phyloP scores from a whole-genome alignment of 1,284 basidiomycete genomes.

The Ustilago esculenta region DNA sequence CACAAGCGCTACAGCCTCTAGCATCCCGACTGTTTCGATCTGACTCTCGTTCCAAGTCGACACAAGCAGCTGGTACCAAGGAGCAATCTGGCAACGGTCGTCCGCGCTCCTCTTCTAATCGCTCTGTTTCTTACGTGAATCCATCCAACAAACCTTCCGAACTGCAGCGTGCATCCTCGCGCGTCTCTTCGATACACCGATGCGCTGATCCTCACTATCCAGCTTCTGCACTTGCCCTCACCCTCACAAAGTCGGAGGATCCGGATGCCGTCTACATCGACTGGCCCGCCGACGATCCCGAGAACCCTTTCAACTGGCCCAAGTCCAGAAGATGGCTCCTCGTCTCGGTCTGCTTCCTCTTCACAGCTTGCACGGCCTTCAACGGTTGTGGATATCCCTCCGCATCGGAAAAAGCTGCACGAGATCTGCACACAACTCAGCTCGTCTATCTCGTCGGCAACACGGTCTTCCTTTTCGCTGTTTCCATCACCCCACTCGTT shows the following conservation, averaged over 20 bases:
- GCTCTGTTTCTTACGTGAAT: conserved; percentile 32
- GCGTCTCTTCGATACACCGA: conserved; percentile 39
- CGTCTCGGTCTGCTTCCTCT: conserved; percentile 44
- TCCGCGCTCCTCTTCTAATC: conserved; percentile 22
- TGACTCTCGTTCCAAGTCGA: conserved; percentile 18
- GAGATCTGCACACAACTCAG: conserved; percentile 30
- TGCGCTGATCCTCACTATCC: conserved; percentile 35
- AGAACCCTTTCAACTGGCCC: conserved; percentile 59
- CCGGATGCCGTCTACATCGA: conserved; percentile 51
- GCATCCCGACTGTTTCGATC: conserved; percentile 23
- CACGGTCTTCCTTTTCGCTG: conserved; percentile 45
- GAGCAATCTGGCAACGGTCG: conserved; percentile 6
- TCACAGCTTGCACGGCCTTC: conserved; percentile 55
- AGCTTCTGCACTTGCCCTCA: conserved; percentile 36
- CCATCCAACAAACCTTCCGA: conserved; percentile 23
- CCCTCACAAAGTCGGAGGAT: conserved; percentile 43
- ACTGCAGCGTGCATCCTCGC: conserved; percentile 33
- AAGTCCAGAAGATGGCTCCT: conserved; percentile 33
- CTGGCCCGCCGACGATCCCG: conserved; percentile 44
- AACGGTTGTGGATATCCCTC: conserved; percentile 52
- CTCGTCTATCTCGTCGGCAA: conserved; percentile 47
- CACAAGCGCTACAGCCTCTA: conserved; percentile 29
- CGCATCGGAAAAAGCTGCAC: conserved; percentile 17
- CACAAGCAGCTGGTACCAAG: neutral
- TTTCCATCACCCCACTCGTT: conserved; percentile 51